These are phyloP conservation scores for Dactylis glomerata DNA, from an alignment of 176 grass and related monocot species.

Conservation along the genomic window DNA sequence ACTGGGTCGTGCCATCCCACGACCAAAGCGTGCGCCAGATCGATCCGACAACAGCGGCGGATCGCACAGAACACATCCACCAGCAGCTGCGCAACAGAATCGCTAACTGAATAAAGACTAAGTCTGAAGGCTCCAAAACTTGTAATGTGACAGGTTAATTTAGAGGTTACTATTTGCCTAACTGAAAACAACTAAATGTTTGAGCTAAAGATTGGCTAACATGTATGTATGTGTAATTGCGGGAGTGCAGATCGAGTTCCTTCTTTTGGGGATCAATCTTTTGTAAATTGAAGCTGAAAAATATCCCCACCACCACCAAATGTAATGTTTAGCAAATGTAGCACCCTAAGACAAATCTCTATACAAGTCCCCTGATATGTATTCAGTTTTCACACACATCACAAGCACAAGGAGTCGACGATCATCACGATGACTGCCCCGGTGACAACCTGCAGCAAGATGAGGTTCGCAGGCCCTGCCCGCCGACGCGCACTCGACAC, in stretches of 20 bases:
- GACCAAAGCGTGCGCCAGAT: too few relatives aligned
- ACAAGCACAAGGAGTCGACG: slow-evolving; percentile 23
- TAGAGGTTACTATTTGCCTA: too few relatives aligned
- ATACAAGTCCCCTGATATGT: not conserved
- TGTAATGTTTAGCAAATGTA: not conserved
- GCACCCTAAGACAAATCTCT: slow-evolving; percentile 7
- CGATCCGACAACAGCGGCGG: too few relatives aligned
- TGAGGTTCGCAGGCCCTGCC: not conserved
- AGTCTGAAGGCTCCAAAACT: too few relatives aligned
- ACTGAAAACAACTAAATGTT: too few relatives aligned
- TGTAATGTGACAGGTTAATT: too few relatives aligned
- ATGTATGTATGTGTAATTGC: not conserved
- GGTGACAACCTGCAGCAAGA: slow-evolving; percentile 6
- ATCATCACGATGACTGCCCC: slow-evolving; percentile 5
- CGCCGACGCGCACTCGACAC: slow-evolving; percentile 17
- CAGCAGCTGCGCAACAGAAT: too few relatives aligned
- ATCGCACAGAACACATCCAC: too few relatives aligned
- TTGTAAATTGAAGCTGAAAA: not conserved
- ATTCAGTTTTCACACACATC: not conserved
- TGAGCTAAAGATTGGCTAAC: too few relatives aligned
- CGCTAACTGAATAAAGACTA: too few relatives aligned
- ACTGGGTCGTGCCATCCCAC: too few relatives aligned
- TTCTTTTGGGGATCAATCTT: not conserved
- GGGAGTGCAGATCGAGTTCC: not conserved
- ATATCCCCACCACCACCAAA: not conserved